Evolutionary conservation across 208 protist species (phyloP).

Genomic region (Leishmania lainsoni): DNA sequence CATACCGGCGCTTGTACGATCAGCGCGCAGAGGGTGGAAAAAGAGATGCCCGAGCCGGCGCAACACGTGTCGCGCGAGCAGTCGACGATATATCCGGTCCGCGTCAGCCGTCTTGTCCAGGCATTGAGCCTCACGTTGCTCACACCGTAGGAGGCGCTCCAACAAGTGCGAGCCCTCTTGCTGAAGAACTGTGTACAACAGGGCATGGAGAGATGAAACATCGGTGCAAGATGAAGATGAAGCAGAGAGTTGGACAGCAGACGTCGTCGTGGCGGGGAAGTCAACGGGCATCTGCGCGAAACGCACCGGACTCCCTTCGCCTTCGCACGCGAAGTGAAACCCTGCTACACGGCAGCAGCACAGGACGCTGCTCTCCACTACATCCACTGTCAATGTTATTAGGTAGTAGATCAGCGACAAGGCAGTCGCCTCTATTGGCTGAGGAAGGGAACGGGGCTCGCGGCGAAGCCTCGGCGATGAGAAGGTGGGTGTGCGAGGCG

Average conservation of each 20-base stretch:
- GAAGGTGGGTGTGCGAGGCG: neutral
- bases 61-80: slow-evolving; percentile 15
- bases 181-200: slow-evolving; percentile 8
- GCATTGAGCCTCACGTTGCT: neutral
- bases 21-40: slow-evolving; percentile 2
- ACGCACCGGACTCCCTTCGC: neutral
- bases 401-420: slow-evolving; percentile 7
- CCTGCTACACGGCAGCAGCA: neutral
- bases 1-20: neutral
- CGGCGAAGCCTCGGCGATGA: neutral
- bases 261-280: neutral
- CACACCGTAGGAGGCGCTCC: slow-evolving; percentile 9
- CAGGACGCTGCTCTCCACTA: slow-evolving; percentile 1
- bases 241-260: neutral
- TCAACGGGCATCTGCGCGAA: neutral
- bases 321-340: neutral
- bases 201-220: neutral
- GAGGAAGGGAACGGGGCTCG: neutral
- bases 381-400: neutral
- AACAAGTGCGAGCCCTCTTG: slow-evolving; percentile 27
- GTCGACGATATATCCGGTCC: slow-evolving; percentile 10
- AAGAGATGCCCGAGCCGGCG: slow-evolving; percentile 24
- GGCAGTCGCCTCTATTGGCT: neutral
- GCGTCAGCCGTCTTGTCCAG: neutral
- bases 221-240: neutral